Conservation (phyloP, 208 protist species). For the Acanthamoeba royreba region DNA sequence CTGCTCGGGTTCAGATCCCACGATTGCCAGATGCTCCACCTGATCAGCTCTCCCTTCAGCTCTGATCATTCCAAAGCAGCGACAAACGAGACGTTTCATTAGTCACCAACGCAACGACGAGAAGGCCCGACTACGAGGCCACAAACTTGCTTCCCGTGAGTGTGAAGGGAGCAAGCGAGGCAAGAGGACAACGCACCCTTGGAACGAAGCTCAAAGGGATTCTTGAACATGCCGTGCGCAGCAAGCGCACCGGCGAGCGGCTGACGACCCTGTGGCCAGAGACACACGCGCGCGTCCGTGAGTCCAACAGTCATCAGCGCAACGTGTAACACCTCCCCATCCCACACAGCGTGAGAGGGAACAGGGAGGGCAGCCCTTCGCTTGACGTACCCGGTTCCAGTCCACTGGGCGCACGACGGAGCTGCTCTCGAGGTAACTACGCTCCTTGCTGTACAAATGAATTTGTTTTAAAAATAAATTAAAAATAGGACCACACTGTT, state of each 20-base stretch:
- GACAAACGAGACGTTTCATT: not conserved
- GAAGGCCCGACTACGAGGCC: not conserved
- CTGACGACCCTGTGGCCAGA: not conserved
- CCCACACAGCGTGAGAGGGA: not conserved
- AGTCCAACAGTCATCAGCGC: no score
- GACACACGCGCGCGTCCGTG: no score
- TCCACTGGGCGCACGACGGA: not conserved
- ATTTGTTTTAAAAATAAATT: not conserved
- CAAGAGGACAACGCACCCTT: not conserved
- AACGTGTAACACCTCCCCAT: not conserved
- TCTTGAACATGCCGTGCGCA: not conserved
- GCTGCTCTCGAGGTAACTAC: not conserved
- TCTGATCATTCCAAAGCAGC: not conserved
- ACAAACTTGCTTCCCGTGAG: not conserved
- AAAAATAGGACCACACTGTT: no score
- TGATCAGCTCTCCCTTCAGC: not conserved
- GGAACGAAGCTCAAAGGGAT: not conserved
- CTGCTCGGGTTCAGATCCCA: not conserved
- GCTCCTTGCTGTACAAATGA: not conserved
- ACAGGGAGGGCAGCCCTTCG: not conserved
- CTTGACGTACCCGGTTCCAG: no score
- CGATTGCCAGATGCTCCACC: not conserved
- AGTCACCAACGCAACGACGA: not conserved
- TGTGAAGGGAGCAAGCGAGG: not conserved
- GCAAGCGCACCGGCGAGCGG: not conserved